These are phyloP conservation scores for Serpula lacrymans DNA, from an alignment of 768 basidiomycete genomes.

Conservation along the genomic window DNA sequence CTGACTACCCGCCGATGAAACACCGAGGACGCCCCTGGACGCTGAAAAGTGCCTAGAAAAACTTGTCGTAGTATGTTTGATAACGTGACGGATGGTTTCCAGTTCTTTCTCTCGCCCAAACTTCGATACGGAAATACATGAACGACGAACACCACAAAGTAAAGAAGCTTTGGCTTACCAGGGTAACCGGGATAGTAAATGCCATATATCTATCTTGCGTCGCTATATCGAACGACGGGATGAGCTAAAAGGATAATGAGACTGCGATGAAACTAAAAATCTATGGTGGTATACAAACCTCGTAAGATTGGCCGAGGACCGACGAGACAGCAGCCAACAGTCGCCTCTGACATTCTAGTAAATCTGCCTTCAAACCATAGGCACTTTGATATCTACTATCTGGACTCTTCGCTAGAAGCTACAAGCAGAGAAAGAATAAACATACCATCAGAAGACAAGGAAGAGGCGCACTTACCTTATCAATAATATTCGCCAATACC, in stretches of 20 bases:
- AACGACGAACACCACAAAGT: background rate
- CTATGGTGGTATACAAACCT: conserved; percentile 33
- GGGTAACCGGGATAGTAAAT: conserved; percentile 64
- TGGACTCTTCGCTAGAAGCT: conserved; percentile 68
- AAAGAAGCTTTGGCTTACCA: conserved; percentile 45
- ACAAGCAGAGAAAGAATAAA: background rate
- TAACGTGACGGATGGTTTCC: conserved; percentile 64
- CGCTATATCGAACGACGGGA: conserved; percentile 66
- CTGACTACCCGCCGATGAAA: conserved; percentile 33
- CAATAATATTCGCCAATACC: conserved; percentile 66
- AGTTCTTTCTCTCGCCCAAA: conserved; percentile 73
- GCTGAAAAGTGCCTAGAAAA: conserved; percentile 54
- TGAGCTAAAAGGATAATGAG: conserved; percentile 42
- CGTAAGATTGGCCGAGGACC: conserved; percentile 51
- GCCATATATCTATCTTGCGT: conserved; percentile 66
- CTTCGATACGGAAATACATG: conserved; percentile 22
- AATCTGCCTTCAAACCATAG: conserved; percentile 62
- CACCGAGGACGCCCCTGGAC: conserved; percentile 36
- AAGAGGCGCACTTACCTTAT: conserved; percentile 44
- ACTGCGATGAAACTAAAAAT: background rate
- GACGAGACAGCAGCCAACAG: conserved; percentile 59
- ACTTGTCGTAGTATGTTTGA: conserved; percentile 46
- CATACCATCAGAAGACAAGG: background rate
- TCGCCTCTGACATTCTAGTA: conserved; percentile 64
- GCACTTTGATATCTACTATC: conserved; percentile 72